Percentiles rank a stretch among this genome's conserved stretches.
Evolutionary conservation across 2,329 filamentous ascomycete genomes (phyloP).

Genomic region (Hymenoscyphus albidus): DNA sequence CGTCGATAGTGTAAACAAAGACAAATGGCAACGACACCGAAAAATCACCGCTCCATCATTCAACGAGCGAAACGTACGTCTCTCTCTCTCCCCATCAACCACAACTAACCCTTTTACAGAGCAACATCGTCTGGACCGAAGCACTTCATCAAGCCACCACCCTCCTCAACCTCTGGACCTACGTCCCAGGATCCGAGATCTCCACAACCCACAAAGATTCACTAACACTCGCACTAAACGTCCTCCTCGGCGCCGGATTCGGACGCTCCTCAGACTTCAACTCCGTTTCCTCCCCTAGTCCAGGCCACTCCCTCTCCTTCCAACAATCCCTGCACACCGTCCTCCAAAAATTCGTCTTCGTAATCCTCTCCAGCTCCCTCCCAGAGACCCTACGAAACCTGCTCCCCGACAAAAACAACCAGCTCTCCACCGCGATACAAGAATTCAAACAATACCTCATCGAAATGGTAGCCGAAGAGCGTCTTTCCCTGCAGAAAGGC

Average conservation of each 20-base stretch:
- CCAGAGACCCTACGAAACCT: not conserved
- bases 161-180: constrained; percentile 30
- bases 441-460: constrained; percentile 16
- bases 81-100: not conserved
- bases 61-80: constrained; percentile 37
- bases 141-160: constrained; percentile 31
- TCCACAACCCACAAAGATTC: constrained; percentile 34
- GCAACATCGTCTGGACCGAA: constrained; percentile 38
- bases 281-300: constrained; percentile 12
- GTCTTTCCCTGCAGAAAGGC: constrained; percentile 23
- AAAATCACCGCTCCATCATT: constrained; percentile 40
- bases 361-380: not conserved
- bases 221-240: constrained; percentile 47
- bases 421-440: not conserved
- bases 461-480: constrained; percentile 17
- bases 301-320: constrained; percentile 16
- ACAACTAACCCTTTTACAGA: constrained; percentile 18
- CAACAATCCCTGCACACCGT: constrained; percentile 11
- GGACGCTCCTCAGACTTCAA: constrained; percentile 24
- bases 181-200: constrained; percentile 1
- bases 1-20: constrained; percentile 33
- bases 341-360: constrained; percentile 5
- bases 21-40: constrained; percentile 41
- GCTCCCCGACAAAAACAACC: not conserved
- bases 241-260: constrained; percentile 50